A percentile compares a stretch with the other conserved stretches of the same genome.
Conservation (phyloP, 2,329 filamentous ascomycete genomes). For the Gaeumannomyces sp. region DNA sequence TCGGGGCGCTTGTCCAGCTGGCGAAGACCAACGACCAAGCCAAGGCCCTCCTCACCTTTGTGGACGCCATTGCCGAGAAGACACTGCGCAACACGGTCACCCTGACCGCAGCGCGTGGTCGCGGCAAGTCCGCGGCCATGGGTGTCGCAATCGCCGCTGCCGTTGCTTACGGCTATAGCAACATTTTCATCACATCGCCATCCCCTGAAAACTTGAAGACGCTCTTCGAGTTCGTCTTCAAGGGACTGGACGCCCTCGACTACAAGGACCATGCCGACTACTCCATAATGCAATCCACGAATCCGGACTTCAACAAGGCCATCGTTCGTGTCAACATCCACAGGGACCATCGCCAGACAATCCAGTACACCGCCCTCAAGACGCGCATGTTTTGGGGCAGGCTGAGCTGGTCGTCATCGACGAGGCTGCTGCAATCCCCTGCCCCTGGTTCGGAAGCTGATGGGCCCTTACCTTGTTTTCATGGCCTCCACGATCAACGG, state of each 20-base stretch:
- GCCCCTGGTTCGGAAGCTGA: slow-evolving; percentile 84
- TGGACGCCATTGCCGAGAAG: slow-evolving; percentile 94
- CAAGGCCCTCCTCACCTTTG: slow-evolving; percentile 93
- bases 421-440: slow-evolving; percentile 92
- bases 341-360: slow-evolving; percentile 90
- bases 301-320: slow-evolving; percentile 98
- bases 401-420: slow-evolving; percentile 95
- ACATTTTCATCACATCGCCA: slow-evolving; percentile 97
- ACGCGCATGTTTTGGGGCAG: slow-evolving; percentile 89
- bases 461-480: slow-evolving; percentile 96
- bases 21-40: slow-evolving; percentile 92
- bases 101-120: slow-evolving; percentile 85
- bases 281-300: slow-evolving; percentile 95
- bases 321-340: slow-evolving; percentile 97
- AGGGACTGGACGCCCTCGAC: slow-evolving; percentile 89
- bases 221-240: slow-evolving; percentile 96
- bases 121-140: slow-evolving; percentile 93
- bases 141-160: slow-evolving; percentile 92
- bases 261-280: slow-evolving; percentile 97
- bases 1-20: slow-evolving; percentile 76
- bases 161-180: slow-evolving; percentile 93
- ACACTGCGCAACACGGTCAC: slow-evolving; percentile 90
- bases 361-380: slow-evolving; percentile 95
- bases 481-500: slow-evolving; percentile 99
- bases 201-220: slow-evolving; percentile 98